Conservation (phyloP, 208 protist genomes). For the Leishmania lainsoni region DNA sequence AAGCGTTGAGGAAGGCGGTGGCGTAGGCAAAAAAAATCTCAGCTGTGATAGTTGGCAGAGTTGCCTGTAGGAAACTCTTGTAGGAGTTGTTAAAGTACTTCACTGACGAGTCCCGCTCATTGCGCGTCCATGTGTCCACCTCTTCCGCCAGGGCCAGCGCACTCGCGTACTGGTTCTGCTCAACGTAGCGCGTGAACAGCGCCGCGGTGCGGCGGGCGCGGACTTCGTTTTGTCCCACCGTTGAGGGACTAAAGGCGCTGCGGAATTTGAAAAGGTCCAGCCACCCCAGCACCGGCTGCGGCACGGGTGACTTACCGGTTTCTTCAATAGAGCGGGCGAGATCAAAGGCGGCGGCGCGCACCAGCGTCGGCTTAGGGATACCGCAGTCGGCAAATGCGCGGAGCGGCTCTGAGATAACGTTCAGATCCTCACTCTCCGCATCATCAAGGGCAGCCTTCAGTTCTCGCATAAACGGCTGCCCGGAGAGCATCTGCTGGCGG, state of each 20-base stretch:
- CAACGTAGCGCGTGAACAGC: conserved; percentile 60
- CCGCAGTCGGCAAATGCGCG: conserved; percentile 34
- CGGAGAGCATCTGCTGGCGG: conserved; percentile 35
- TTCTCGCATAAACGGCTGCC: conserved; percentile 63
- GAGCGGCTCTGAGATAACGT: conserved; percentile 63
- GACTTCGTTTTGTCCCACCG: conserved; percentile 52
- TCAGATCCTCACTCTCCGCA: conserved; percentile 75
- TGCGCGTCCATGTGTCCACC: conserved; percentile 39
- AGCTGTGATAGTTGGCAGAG: conserved; percentile 66
- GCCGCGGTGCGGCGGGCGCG: conserved; percentile 44
- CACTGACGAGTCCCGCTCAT: conserved; percentile 38
- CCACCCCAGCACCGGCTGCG: conserved; percentile 70
- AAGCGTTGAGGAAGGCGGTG: conserved; percentile 62
- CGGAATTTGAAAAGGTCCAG: conserved; percentile 87
- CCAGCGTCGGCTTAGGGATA: conserved; percentile 40
- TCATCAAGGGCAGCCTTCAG: conserved; percentile 66
- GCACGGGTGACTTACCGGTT: conserved; percentile 49
- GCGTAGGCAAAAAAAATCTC: conserved; percentile 77
- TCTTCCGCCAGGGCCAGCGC: conserved; percentile 74
- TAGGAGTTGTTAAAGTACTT: conserved; percentile 58
- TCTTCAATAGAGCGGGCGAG: conserved; percentile 82
- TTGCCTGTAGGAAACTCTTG: conserved; percentile 49
- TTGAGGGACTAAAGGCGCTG: conserved; percentile 71
- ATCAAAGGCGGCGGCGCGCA: conserved; percentile 73
- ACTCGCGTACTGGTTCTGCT: conserved; percentile 59